Conservation (phyloP, 2,329 filamentous ascomycete species). For the Pseudogymnoascus destructans region DNA sequence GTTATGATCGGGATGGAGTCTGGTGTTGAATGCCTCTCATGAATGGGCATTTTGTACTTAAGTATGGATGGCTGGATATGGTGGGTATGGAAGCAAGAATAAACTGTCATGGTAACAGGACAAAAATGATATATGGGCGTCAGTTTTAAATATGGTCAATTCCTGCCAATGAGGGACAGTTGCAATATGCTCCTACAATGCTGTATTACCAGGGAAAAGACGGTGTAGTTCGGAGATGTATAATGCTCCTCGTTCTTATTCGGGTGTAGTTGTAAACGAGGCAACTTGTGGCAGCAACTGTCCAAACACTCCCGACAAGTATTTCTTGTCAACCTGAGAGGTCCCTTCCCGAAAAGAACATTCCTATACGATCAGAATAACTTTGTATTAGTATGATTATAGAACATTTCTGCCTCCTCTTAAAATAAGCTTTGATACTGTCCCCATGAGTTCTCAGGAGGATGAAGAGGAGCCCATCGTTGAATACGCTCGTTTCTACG, state of each 20-base stretch:
- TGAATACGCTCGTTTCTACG: conserved; percentile 22
- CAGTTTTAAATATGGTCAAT: not conserved
- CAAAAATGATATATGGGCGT: not conserved
- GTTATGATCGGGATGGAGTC: conserved; percentile 2
- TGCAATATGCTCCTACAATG: not conserved
- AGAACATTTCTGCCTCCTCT: not conserved
- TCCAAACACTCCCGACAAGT: not conserved
- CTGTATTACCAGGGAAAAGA: not conserved
- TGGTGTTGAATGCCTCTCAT: conserved; percentile 3
- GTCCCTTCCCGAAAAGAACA: not conserved
- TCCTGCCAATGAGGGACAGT: not conserved
- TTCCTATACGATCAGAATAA: not conserved
- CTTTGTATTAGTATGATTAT: not conserved
- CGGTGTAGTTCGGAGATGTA: not conserved
- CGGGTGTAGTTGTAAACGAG: not conserved
- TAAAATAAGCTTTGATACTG: not conserved
- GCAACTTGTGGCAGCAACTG: not conserved
- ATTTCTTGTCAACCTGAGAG: not conserved
- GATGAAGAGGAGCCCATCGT: conserved; percentile 17
- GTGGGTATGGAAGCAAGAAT: not conserved
- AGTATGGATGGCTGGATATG: conserved; percentile 5
- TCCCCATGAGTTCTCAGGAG: not conserved
- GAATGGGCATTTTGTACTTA: conserved; percentile 1
- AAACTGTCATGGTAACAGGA: not conserved
- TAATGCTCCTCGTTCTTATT: not conserved